Conservation (phyloP, 768 basidiomycete genomes). For the Hygrocybe punicea region DNA sequence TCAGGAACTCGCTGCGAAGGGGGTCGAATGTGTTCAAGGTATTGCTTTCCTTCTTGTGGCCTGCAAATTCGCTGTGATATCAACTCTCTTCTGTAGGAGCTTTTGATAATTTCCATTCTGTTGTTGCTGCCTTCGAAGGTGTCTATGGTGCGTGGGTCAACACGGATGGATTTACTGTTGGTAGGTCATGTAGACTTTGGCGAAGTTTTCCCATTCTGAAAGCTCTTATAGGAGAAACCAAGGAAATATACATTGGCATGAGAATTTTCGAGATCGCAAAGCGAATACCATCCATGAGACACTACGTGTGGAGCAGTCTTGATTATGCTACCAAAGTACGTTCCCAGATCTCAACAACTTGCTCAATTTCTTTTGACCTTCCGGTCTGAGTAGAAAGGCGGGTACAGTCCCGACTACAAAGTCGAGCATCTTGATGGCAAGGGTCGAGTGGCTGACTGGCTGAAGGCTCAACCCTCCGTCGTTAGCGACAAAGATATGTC, state of each 20-base stretch:
- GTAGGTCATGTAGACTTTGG: slow-evolving; percentile 26
- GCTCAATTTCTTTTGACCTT: background rate
- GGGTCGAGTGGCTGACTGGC: slow-evolving; percentile 39
- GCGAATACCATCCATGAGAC: slow-evolving; percentile 30
- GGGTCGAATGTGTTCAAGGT: slow-evolving; percentile 41
- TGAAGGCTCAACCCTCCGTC: slow-evolving; percentile 35
- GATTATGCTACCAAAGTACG: slow-evolving; percentile 41
- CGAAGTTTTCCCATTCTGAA: background rate
- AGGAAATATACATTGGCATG: slow-evolving; percentile 33
- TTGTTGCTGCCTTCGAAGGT: slow-evolving; percentile 32
- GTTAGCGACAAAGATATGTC: slow-evolving; percentile 28
- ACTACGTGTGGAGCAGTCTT: slow-evolving; percentile 43
- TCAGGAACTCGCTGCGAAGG: slow-evolving; percentile 32
- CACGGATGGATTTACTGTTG: slow-evolving; percentile 41
- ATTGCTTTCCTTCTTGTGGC: background rate
- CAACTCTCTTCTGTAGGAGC: slow-evolving; percentile 23
- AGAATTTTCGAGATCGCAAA: slow-evolving; percentile 42
- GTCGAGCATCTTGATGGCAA: slow-evolving; percentile 42
- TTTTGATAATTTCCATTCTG: slow-evolving; percentile 31
- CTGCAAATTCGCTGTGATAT: background rate
- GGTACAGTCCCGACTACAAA: slow-evolving; percentile 32
- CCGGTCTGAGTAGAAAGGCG: slow-evolving; percentile 14
- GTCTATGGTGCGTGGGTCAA: slow-evolving; percentile 44
- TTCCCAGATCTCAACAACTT: background rate
- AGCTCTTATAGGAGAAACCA: slow-evolving; percentile 27